A percentile compares a stretch with the other conserved stretches of the same genome.
Evolutionary conservation across 2,329 filamentous ascomycete genomes (phyloP).

Genomic region (Orbilia ellipsospora): DNA sequence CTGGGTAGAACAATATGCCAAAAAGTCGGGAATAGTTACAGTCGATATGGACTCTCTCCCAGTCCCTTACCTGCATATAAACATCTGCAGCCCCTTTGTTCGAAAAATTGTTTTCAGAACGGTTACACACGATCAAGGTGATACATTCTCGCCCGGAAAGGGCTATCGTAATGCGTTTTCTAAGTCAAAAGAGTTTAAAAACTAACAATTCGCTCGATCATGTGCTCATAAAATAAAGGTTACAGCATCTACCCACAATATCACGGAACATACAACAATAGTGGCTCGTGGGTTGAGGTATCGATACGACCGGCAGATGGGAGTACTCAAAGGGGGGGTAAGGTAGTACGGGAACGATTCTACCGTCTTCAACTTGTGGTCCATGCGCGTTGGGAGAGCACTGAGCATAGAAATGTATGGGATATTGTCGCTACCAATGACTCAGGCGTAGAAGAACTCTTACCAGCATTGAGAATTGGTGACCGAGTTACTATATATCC

Average conservation of each 20-base stretch:
- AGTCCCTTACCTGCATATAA: not conserved
- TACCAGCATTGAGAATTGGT: not conserved
- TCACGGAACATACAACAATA: not conserved
- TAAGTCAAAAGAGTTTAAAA: too few species aligned
- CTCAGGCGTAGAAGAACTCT: not conserved
- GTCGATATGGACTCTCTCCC: not conserved
- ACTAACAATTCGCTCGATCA: too few species aligned
- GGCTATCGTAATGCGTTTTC: too few species aligned
- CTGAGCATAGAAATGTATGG: not conserved
- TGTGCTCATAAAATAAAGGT: not conserved
- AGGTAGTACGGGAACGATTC: not conserved
- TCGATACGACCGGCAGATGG: not conserved
- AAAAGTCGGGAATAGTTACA: not conserved
- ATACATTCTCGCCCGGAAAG: too few species aligned
- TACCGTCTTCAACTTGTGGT: not conserved
- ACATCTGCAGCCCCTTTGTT: not conserved
- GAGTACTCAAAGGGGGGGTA: too few species aligned
- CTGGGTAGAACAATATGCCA: constrained; percentile 12
- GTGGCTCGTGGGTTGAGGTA: not conserved
- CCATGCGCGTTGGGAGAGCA: not conserved
- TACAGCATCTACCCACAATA: not conserved
- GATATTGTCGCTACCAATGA: not conserved
- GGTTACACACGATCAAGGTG: constrained; percentile 22
- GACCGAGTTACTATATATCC: not conserved
- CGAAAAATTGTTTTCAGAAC: constrained; percentile 20